Evolutionary conservation across 192 early-diverging fungal species (phyloP), one percentile per base, ranked within the genome.

Genomic region (Entomortierella beljakovae): DNA sequence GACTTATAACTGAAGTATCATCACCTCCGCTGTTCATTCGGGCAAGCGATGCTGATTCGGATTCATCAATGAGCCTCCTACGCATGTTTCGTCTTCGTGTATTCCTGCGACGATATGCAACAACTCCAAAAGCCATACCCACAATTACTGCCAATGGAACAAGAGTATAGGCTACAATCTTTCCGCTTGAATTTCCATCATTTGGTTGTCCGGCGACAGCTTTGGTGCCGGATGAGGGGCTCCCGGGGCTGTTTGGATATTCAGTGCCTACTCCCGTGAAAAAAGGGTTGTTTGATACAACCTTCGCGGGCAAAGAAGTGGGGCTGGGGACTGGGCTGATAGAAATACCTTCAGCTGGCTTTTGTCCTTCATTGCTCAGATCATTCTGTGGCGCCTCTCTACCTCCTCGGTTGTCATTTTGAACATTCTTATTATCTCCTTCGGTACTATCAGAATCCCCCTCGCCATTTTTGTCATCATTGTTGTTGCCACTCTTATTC

Each of bases 81-180:
- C 74, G 74, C 25, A 63, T 25, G 15, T 22, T 31, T 2, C 53
- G 13, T 26, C 67, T 53, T 20, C 62, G 60, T 9, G 46, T 40
- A 42, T 60, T 79, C 37, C 68, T 58, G 31, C 75, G 75, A 4
- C 75, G 75, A 51, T 79, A 79, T 13, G 68, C 75, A 23, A 79
- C 20, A 11, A 60, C 75, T 5, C 75, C 75, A 62, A 40, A 69
- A n/a, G 49, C 57, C 1, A 54, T 26, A 20, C 67, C 75, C 10
- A 53, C 75, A n/a, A 79, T 64, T 0, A 79, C 16, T 20, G 67
- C 61, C 42, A 79, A 38, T 0, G 75, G 75, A 20, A 79, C 61
- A 4, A 70, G 32, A 2, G 50, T 79, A 43, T 70, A 79, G 28
- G 53, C 15, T 18, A 70, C 31, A 31, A 65, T 52, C 16, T 59